phyloP scores from a whole-genome alignment of 345 rosid species.

The Cardamine chenopodiifolia region DNA sequence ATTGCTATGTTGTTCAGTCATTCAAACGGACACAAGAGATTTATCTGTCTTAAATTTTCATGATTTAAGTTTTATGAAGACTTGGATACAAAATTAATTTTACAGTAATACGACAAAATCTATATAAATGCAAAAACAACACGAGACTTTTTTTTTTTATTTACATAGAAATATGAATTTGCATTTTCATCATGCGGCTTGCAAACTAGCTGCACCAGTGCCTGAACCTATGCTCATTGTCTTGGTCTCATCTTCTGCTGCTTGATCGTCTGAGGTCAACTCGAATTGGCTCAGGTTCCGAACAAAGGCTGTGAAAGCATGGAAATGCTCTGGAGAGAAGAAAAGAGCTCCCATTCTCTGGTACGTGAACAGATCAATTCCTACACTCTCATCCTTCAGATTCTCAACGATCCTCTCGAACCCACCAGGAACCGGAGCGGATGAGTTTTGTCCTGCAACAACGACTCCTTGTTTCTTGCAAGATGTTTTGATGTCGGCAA shows the following conservation, averaged over 20 bases:
- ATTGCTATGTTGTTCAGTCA: neutral
- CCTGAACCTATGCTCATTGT: conserved; percentile 29
- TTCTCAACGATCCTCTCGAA: conserved; percentile 71
- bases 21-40: neutral
- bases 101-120: conserved; percentile 4
- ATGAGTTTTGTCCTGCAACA: conserved; percentile 76
- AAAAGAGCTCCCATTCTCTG: conserved; percentile 97
- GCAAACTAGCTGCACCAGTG: conserved; percentile 40
- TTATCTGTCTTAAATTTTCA: neutral
- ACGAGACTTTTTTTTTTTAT: conserved; percentile 12
- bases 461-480: conserved; percentile 66
- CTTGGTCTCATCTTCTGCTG: conserved; percentile 29
- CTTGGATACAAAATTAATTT: conserved; percentile 11
- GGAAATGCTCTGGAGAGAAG: conserved; percentile 95
- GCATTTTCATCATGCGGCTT: conserved; percentile 31
- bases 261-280: conserved; percentile 65
- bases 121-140: conserved; percentile 6
- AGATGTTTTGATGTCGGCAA: conserved; percentile 57
- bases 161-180: conserved; percentile 27
- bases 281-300: conserved; percentile 57
- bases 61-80: neutral
- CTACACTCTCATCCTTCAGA: conserved; percentile 46
- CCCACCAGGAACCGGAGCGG: conserved; percentile 48
- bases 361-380: conserved; percentile 62
- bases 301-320: conserved; percentile 69